These are phyloP conservation scores for Talaromyces albobiverticillius DNA, from an alignment of 2,329 filamentous ascomycete species.

Conservation along the genomic window DNA sequence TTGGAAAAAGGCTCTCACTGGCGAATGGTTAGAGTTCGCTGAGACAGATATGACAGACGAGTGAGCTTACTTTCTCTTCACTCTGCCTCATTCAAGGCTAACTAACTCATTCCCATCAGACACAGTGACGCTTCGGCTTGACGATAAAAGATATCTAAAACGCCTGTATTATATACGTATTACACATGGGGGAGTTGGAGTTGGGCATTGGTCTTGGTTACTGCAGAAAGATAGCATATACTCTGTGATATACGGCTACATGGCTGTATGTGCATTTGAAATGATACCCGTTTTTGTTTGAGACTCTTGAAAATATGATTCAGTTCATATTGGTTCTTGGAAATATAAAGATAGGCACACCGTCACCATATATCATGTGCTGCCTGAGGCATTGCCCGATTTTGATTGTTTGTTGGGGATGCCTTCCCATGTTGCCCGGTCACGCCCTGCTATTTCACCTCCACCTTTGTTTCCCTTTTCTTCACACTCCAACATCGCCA, in stretches of 20 bases:
- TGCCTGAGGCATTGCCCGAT: background rate
- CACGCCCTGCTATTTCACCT: background rate
- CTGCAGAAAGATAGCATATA: background rate
- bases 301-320: background rate
- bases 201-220: background rate
- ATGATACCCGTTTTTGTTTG: conserved; percentile 12
- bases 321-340: background rate
- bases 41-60: conserved; percentile 39
- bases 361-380: too few species aligned
- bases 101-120: too few species aligned
- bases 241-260: background rate
- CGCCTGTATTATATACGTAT: background rate
- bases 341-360: too few species aligned
- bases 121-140: background rate
- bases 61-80: conserved; percentile 16
- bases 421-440: too few species aligned
- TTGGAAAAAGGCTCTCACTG: conserved; percentile 42
- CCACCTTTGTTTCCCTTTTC: background rate
- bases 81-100: background rate
- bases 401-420: background rate
- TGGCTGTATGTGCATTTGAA: conserved; percentile 1
- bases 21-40: conserved; percentile 45
- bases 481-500: too few species aligned
- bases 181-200: background rate
- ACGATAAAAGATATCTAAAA: background rate